Evolutionary conservation across 1,139 yeast genomes (phyloP).

Genomic region (Yamadazyma conglobata): DNA sequence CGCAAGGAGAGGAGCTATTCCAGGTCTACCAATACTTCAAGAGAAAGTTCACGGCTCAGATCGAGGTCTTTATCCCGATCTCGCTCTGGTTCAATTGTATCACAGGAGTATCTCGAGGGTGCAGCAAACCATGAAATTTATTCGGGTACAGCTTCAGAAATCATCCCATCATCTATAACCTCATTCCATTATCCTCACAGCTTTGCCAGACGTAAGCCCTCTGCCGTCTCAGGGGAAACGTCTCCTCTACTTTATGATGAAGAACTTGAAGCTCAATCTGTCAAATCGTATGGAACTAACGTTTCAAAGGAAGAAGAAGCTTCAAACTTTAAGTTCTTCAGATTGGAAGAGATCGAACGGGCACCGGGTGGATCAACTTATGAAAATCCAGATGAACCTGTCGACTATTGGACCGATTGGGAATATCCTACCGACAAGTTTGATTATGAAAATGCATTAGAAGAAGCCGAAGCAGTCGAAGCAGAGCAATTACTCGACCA

Average conservation of each 20-base stretch:
- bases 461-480: slow-evolving; percentile 7
- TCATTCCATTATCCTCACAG: slow-evolving; percentile 77
- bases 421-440: slow-evolving; percentile 49
- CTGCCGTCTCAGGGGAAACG: slow-evolving; percentile 29
- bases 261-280: slow-evolving; percentile 20
- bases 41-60: neutral
- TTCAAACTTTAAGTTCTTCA: slow-evolving; percentile 69
- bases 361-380: slow-evolving; percentile 89
- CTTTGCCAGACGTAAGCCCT: slow-evolving; percentile 32
- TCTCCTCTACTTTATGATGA: slow-evolving; percentile 34
- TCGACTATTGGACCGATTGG: slow-evolving; percentile 72
- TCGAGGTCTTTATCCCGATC: slow-evolving; percentile 8
- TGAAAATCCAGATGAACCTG: slow-evolving; percentile 52
- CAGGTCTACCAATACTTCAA: too few species aligned
- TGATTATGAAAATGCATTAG: slow-evolving; percentile 27
- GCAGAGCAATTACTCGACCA: slow-evolving; percentile 10
- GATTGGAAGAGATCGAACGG: slow-evolving; percentile 73
- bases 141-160: slow-evolving; percentile 87
- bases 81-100: slow-evolving; percentile 29
- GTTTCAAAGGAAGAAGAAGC: slow-evolving; percentile 34
- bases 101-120: slow-evolving; percentile 40
- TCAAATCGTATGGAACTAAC: slow-evolving; percentile 27
- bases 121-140: slow-evolving; percentile 70
- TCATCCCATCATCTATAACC: slow-evolving; percentile 86
- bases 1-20: too few species aligned